Evolutionary conservation across 495 filamentous ascomycete species (phyloP).

Genomic region (Penicillium pulvis): DNA sequence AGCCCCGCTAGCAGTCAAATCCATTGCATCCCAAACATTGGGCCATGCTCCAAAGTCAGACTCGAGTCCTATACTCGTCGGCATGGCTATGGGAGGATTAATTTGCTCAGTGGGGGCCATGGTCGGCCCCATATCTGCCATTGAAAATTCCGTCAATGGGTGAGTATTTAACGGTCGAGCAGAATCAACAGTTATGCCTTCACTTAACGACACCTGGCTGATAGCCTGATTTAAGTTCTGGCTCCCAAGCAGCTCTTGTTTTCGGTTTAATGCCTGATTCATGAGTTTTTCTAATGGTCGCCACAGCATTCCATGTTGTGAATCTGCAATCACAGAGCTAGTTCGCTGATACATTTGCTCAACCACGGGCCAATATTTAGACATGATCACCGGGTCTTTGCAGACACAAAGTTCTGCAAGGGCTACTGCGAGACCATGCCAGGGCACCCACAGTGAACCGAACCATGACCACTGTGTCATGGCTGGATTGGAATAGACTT

Average conservation of each 20-base stretch:
- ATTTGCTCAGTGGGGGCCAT: conserved; percentile 8
- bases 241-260: conserved; percentile 21
- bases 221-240: conserved; percentile 5
- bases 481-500: conserved; percentile 26
- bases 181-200: not conserved
- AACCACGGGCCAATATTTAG: conserved; percentile 73
- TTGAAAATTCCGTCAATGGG: not conserved
- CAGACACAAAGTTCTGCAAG: conserved; percentile 75
- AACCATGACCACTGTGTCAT: conserved; percentile 42
- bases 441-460: conserved; percentile 43
- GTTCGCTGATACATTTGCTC: conserved; percentile 57
- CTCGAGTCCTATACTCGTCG: not conserved
- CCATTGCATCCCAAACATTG: conserved; percentile 37
- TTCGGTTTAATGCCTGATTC: conserved; percentile 34
- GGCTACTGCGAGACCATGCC: conserved; percentile 49
- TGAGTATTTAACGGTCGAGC: not conserved
- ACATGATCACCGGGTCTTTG: conserved; percentile 59
- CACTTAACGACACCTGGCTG: conserved; percentile 1
- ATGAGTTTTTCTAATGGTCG: conserved; percentile 70
- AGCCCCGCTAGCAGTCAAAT: conserved; percentile 18
- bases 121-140: conserved; percentile 4
- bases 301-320: conserved; percentile 65
- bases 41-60: conserved; percentile 27
- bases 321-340: conserved; percentile 52
- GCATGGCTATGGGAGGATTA: conserved; percentile 3